Percentiles rank a stretch among this genome's conserved stretches.
Evolutionary conservation across 805 yeast genomes (phyloP).

Genomic region (Deakozyma indianensis): DNA sequence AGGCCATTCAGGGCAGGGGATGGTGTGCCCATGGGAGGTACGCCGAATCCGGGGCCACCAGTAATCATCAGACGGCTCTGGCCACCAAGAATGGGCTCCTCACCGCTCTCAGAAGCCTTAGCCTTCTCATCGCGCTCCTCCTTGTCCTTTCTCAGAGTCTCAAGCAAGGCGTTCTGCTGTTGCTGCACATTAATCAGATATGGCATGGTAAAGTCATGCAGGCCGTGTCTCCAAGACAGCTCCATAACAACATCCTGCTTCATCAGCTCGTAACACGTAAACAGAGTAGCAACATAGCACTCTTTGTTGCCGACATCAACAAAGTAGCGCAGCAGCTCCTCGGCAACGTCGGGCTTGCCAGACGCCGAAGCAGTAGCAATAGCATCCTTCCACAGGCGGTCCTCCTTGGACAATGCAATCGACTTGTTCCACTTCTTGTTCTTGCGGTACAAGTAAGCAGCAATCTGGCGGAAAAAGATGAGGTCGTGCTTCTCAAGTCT

Average conservation of each 20-base stretch:
- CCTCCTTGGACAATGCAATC: conserved; percentile 74
- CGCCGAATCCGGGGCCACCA: background rate
- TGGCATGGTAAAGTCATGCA: conserved; percentile 80
- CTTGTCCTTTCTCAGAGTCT: conserved; percentile 54
- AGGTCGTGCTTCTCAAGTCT: conserved; percentile 84
- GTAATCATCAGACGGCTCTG: conserved; percentile 55
- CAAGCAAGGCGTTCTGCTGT: conserved; percentile 58
- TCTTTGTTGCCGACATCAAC: conserved; percentile 96
- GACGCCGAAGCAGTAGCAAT: conserved; percentile 84
- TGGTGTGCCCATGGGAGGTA: too few species aligned
- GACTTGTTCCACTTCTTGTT: conserved; percentile 90
- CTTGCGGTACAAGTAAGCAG: conserved; percentile 86
- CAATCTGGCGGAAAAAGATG: conserved; percentile 89
- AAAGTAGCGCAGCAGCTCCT: conserved; percentile 77
- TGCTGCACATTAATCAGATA: conserved; percentile 73
- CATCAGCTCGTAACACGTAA: conserved; percentile 68
- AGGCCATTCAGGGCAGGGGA: background rate
- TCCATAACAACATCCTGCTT: conserved; percentile 77
- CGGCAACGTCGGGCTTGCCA: conserved; percentile 64
- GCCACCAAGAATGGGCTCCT: conserved; percentile 36
- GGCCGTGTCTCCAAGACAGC: conserved; percentile 76
- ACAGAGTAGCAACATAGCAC: conserved; percentile 81
- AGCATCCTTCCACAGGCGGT: conserved; percentile 90
- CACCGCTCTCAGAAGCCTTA: conserved; percentile 28
- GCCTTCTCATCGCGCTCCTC: conserved; percentile 54